Evolutionary conservation across 306 rosid species (phyloP).

Genomic region (Quercus rubra): DNA sequence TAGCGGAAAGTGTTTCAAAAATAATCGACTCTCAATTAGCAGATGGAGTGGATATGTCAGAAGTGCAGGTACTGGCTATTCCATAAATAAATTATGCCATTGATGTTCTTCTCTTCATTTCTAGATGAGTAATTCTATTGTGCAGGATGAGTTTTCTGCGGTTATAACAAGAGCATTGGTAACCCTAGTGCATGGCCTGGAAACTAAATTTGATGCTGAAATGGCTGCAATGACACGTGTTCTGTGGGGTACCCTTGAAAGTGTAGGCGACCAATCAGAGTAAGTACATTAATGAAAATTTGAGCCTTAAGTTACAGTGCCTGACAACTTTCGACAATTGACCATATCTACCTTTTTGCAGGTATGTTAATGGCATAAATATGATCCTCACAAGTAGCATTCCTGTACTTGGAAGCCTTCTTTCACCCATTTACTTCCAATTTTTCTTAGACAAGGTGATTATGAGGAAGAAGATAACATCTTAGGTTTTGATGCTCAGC

Average conservation of each 20-base stretch:
- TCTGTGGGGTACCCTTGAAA: slow-evolving; percentile 90
- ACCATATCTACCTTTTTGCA: slow-evolving; percentile 39
- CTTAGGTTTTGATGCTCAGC: slow-evolving; percentile 6
- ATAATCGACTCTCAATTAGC: slow-evolving; percentile 74
- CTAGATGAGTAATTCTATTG: slow-evolving; percentile 21
- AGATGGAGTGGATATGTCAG: slow-evolving; percentile 90
- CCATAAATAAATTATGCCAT: slow-evolving; percentile 2
- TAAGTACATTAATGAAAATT: slow-evolving; percentile 34
- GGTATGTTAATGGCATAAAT: slow-evolving; percentile 95
- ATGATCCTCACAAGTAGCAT: slow-evolving; percentile 85
- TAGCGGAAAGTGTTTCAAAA: slow-evolving; percentile 92
- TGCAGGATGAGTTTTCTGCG: slow-evolving; percentile 94
- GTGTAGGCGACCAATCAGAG: slow-evolving; percentile 99
- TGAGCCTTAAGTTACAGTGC: slow-evolving; percentile 3
- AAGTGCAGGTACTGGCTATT: slow-evolving; percentile 75
- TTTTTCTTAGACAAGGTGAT: slow-evolving; percentile 96
- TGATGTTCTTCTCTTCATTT: slow-evolving; percentile 17
- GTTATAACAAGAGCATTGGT: slow-evolving; percentile 92
- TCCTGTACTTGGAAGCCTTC: slow-evolving; percentile 93
- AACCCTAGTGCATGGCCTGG: slow-evolving; percentile 91
- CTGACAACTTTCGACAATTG: slow-evolving; percentile 13
- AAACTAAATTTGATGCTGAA: slow-evolving; percentile 93
- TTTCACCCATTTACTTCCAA: slow-evolving; percentile 92
- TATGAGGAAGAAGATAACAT: neutral
- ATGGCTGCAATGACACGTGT: slow-evolving; percentile 98